These are phyloP conservation scores for Exophiala xenobiotica DNA, from an alignment of 2,329 filamentous ascomycete species.

Conservation along the genomic window DNA sequence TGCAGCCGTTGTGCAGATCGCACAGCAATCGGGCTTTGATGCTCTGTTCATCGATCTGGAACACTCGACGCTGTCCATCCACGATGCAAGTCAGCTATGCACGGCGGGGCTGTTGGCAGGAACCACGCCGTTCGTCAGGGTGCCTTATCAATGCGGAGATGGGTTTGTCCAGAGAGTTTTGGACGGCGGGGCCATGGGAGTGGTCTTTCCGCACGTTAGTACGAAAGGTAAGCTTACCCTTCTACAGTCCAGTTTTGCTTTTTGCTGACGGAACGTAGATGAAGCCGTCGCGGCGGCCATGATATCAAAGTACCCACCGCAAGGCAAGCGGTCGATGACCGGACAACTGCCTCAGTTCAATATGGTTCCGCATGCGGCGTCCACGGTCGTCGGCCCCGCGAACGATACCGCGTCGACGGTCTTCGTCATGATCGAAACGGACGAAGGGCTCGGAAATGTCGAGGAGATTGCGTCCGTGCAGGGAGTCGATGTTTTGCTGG, in stretches of 20 bases:
- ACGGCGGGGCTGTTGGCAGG: constrained; percentile 32
- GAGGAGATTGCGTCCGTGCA: constrained; percentile 17
- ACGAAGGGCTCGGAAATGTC: constrained; percentile 12
- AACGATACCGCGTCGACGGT: constrained; percentile 16
- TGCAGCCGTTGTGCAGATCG: constrained; percentile 36
- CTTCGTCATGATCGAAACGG: constrained; percentile 23
- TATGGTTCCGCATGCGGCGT: not conserved
- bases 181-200: constrained; percentile 21
- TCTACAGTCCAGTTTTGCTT: too few species aligned
- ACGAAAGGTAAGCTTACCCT: constrained; percentile 11
- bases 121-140: constrained; percentile 22
- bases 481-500: constrained; percentile 20
- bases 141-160: constrained; percentile 35
- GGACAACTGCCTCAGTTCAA: constrained; percentile 16
- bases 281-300: constrained; percentile 11
- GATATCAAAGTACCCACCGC: constrained; percentile 15
- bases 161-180: constrained; percentile 30
- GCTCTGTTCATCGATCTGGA: constrained; percentile 44
- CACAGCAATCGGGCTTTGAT: constrained; percentile 38
- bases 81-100: constrained; percentile 35
- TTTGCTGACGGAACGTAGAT: too few species aligned
- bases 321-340: constrained; percentile 17
- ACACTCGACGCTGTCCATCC: constrained; percentile 37
- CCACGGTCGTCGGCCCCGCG: not conserved
- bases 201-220: constrained; percentile 20